These are phyloP conservation scores for Botrytis porri DNA, from an alignment of 2,329 filamentous ascomycete genomes.

Conservation along the genomic window DNA sequence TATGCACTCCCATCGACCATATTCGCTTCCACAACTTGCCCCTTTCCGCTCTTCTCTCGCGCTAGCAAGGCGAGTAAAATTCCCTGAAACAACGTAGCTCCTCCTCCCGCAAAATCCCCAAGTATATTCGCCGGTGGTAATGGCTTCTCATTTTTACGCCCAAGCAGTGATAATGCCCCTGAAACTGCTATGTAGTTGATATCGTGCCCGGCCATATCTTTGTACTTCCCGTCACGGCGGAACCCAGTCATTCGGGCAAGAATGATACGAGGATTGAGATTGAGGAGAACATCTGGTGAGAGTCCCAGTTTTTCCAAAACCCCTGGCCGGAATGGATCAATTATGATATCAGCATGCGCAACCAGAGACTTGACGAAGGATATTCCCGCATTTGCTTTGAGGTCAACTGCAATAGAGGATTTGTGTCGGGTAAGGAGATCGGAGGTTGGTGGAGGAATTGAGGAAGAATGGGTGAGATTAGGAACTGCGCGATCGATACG, in stretches of 20 bases:
- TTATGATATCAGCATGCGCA: slow-evolving; percentile 68
- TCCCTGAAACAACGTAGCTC: slow-evolving; percentile 76
- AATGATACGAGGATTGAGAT: slow-evolving; percentile 70
- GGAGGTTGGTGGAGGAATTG: slow-evolving; percentile 48
- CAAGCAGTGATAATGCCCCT: slow-evolving; percentile 74
- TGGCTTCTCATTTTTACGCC: slow-evolving; percentile 65
- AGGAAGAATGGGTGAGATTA: slow-evolving; percentile 42
- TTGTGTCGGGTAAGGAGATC: slow-evolving; percentile 83
- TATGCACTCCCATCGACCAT: slow-evolving; percentile 92
- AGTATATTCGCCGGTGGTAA: slow-evolving; percentile 80
- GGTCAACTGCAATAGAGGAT: slow-evolving; percentile 72
- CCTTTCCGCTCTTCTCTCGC: slow-evolving; percentile 60
- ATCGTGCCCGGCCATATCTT: slow-evolving; percentile 87
- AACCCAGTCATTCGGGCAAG: slow-evolving; percentile 89
- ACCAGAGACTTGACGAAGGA: slow-evolving; percentile 65
- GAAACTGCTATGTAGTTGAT: slow-evolving; percentile 95
- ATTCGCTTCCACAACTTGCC: slow-evolving; percentile 91
- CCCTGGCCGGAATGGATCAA: slow-evolving; percentile 90
- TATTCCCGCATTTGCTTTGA: slow-evolving; percentile 65
- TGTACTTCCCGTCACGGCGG: slow-evolving; percentile 80
- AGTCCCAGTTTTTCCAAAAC: slow-evolving; percentile 84
- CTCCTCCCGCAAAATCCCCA: slow-evolving; percentile 88
- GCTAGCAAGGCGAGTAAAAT: slow-evolving; percentile 76
- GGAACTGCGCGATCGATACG: slow-evolving; percentile 70
- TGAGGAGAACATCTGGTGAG: slow-evolving; percentile 63